phyloP scores from a whole-genome alignment of 2,329 filamentous ascomycete species.

The Neospermospora avenae region DNA sequence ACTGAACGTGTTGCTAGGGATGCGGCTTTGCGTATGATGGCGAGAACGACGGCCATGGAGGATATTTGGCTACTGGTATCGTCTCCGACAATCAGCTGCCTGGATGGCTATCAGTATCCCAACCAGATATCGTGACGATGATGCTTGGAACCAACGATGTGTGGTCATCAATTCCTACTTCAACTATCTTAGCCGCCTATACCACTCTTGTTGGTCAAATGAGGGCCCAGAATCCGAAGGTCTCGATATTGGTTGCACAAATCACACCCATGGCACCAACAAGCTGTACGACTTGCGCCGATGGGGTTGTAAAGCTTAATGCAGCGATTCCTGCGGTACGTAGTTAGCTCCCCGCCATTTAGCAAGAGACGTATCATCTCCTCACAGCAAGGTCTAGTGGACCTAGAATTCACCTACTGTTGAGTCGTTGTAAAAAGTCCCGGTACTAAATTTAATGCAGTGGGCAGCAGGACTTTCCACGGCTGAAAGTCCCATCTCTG shows the following conservation, averaged over 20 bases:
- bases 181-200: slow-evolving; percentile 39
- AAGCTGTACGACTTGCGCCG: slow-evolving; percentile 2
- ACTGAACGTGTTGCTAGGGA: too few relatives aligned
- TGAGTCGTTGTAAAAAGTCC: not conserved
- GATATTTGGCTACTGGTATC: slow-evolving; percentile 40
- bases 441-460: not conserved
- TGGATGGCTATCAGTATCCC: slow-evolving; percentile 38
- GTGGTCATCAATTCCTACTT: slow-evolving; percentile 35
- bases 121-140: slow-evolving; percentile 45
- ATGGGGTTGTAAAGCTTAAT: slow-evolving; percentile 21
- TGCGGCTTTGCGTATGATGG: slow-evolving; percentile 41
- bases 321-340: slow-evolving; percentile 29
- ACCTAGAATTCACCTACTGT: not conserved
- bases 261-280: slow-evolving; percentile 13
- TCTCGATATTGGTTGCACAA: slow-evolving; percentile 34
- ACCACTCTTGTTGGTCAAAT: slow-evolving; percentile 41
- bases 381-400: not conserved
- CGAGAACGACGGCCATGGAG: slow-evolving; percentile 44
- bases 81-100: slow-evolving; percentile 39
- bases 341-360: not conserved
- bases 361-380: too few relatives aligned
- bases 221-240: slow-evolving; percentile 39
- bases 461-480: slow-evolving; percentile 33
- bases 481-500: slow-evolving; percentile 32
- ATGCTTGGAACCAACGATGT: slow-evolving; percentile 45